phyloP scores from a whole-genome alignment of 139 green algal genomes.

The Mesotaenium endlicherianum region DNA sequence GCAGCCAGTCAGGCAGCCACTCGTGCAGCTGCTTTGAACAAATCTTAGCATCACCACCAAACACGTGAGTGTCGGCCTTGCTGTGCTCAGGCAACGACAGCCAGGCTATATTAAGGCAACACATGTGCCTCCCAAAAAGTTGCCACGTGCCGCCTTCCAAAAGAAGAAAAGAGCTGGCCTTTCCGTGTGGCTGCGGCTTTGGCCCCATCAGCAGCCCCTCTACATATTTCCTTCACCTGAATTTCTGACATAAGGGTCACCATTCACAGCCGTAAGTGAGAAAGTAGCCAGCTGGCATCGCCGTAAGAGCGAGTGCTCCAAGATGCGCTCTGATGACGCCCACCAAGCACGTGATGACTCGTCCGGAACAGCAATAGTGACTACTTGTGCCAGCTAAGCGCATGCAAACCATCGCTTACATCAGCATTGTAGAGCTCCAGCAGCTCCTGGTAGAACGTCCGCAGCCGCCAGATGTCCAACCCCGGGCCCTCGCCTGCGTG shows the following conservation, averaged over 20 bases:
- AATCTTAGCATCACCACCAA: no score
- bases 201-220: no score
- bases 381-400: background rate
- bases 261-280: no score
- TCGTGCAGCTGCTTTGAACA: no score
- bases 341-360: background rate
- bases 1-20: background rate
- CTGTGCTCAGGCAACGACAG: no score
- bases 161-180: background rate
- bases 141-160: background rate
- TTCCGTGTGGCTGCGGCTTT: no score
- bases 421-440: conserved; percentile 26
- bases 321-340: background rate
- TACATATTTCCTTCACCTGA: no score
- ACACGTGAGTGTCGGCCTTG: no score
- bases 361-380: background rate
- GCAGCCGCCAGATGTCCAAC: background rate
- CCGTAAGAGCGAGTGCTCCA: background rate
- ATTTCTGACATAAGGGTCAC: background rate
- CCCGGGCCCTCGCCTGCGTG: background rate
- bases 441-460: background rate
- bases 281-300: no score
- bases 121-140: background rate
- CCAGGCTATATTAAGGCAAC: background rate
- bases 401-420: background rate